Base-by-base conservation (phyloP, 495 filamentous ascomycete genomes). In the Penicillium roqueforti region DNA sequence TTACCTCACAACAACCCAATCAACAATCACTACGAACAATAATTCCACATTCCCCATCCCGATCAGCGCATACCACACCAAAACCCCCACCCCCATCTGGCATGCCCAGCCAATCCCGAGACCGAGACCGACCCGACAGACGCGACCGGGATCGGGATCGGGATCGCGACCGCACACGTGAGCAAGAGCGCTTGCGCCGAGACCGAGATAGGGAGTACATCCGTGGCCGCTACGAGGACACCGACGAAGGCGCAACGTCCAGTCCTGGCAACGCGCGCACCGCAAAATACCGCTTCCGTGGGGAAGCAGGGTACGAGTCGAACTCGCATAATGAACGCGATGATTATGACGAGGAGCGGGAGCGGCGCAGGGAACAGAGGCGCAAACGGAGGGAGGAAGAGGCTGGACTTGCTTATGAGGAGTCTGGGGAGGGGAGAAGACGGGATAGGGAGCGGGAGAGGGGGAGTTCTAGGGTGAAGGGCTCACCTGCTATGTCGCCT, bases 51-150 rank as follows among this genome's bases (percentile, higher is more conserved):
- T 45, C 41, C 39, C 6, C 28, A 28, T 40, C 23, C 29, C 34
- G 14, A 22, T 8, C 43, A 5, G 25, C 54, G 14, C 34, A 34
- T 40, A 25, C 41, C 40, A 38, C 22, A 26, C 20, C 20, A 31
- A 34, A 36, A 19, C 23, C 31, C 32, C 32, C 32, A 10, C 11
- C 32, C 28, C 14, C 9, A 41, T n/a, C 25, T 42, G 38, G 36
- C 44, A 77, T 77, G 74, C 68, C 65, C 65, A 67, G 66, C 44
- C 68, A 74, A 40, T 74, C 70, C 22, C 68, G 66, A 41, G 67
- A 70, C 48, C 70, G 73, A 39, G 73, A 76, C 55, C 70, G 68
- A 11, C 68, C 73, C 40, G 65, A 66, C 47, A 23, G 22, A n/a
- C 46, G 40, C 11, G 40, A 42, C 40, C 40, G 32, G 34, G 46